These are phyloP conservation scores for Coriaria nepalensis DNA, from an alignment of 306 rosid genomes.

Conservation along the genomic window DNA sequence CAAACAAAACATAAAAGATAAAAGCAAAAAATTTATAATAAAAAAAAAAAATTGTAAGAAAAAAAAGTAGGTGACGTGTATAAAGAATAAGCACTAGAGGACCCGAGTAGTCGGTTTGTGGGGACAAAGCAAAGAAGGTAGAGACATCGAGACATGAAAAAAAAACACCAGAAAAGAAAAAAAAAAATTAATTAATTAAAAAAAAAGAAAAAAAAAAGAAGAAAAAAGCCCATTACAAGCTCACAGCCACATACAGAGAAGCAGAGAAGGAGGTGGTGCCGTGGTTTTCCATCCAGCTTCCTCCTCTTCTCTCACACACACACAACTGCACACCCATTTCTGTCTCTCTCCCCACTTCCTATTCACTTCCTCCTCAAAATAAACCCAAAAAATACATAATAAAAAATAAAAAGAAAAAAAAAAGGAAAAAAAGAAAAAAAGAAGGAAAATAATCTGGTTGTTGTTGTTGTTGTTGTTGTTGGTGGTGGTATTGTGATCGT, in stretches of 20 bases:
- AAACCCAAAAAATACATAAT: neutral
- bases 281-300: constrained; percentile 14
- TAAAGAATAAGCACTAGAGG: constrained; percentile 14
- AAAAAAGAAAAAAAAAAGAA: neutral
- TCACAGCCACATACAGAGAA: constrained; percentile 27
- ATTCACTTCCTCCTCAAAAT: neutral
- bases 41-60: too few species aligned
- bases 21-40: too few species aligned
- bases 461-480: neutral
- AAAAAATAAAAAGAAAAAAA: neutral
- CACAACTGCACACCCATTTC: neutral
- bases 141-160: too few species aligned
- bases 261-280: constrained; percentile 32
- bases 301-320: constrained; percentile 6
- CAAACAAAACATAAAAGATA: too few species aligned
- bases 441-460: too few species aligned
- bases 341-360: constrained; percentile 1
- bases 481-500: neutral
- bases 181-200: constrained; percentile 15
- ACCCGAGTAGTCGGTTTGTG: constrained; percentile 24
- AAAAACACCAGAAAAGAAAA: constrained; percentile 27
- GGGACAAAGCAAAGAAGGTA: constrained; percentile 22
- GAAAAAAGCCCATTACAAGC: constrained; percentile 7
- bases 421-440: too few species aligned
- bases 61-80: neutral